Percentiles rank a stretch among this genome's conserved stretches.
phyloP scores from a whole-genome alignment of 345 rosid genomes.

The Moricandia moricandioides region DNA sequence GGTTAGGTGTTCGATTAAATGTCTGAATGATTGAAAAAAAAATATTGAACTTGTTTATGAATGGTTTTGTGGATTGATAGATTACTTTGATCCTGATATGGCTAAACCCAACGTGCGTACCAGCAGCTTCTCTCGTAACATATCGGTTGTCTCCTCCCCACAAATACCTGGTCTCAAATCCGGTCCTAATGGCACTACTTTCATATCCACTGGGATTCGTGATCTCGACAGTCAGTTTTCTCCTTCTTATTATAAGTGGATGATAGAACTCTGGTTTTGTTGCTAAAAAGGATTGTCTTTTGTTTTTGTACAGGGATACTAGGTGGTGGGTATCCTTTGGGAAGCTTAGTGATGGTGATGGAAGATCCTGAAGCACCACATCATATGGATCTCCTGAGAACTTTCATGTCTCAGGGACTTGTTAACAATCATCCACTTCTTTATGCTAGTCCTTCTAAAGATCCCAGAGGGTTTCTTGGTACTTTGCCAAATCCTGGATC shows the following conservation, averaged over 20 bases:
- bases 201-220: slow-evolving; percentile 74
- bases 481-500: slow-evolving; percentile 75
- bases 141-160: slow-evolving; percentile 40
- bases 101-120: slow-evolving; percentile 59
- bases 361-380: slow-evolving; percentile 98
- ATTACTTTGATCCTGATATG: slow-evolving; percentile 40
- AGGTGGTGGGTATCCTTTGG: slow-evolving; percentile 85
- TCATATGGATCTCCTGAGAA: slow-evolving; percentile 90
- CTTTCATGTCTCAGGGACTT: slow-evolving; percentile 96
- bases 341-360: slow-evolving; percentile 90
- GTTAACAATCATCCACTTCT: slow-evolving; percentile 77
- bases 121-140: slow-evolving; percentile 82
- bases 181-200: slow-evolving; percentile 79
- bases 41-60: background rate
- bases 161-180: slow-evolving; percentile 67
- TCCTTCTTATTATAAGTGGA: background rate
- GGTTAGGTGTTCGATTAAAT: slow-evolving; percentile 37
- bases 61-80: slow-evolving; percentile 1
- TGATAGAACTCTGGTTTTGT: background rate
- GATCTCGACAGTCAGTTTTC: slow-evolving; percentile 77
- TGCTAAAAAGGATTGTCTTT: slow-evolving; percentile 19
- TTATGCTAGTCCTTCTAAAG: slow-evolving; percentile 76
- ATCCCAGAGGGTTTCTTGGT: slow-evolving; percentile 81
- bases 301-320: slow-evolving; percentile 50
- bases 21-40: slow-evolving; percentile 6